phyloP scores from a whole-genome alignment of 2,329 filamentous ascomycete genomes.

The Colletotrichum musicola region DNA sequence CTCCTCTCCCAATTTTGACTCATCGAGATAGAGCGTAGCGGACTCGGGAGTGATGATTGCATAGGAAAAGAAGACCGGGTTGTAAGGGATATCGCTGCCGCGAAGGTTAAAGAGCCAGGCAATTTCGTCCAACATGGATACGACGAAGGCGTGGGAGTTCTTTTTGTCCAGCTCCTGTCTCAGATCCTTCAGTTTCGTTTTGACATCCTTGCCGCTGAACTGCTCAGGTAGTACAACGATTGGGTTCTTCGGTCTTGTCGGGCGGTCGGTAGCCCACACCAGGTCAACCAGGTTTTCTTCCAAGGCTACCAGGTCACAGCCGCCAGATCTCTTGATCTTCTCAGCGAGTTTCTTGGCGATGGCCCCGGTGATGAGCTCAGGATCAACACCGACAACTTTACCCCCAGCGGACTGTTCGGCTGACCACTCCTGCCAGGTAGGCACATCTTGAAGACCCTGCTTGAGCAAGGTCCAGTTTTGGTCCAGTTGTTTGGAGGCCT shows the following conservation, averaged over 20 bases:
- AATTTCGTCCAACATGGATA: conserved; percentile 96
- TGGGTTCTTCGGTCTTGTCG: conserved; percentile 79
- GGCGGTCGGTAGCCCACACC: conserved; percentile 85
- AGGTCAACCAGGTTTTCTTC: conserved; percentile 88
- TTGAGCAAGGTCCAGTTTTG: conserved; percentile 92
- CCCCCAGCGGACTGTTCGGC: conserved; percentile 87
- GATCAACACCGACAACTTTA: conserved; percentile 91
- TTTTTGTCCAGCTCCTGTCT: conserved; percentile 94
- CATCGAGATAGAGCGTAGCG: conserved; percentile 87
- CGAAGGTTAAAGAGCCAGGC: conserved; percentile 99
- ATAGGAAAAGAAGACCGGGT: conserved; percentile 98
- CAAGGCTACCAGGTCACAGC: conserved; percentile 80
- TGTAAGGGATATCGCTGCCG: conserved; percentile 95
- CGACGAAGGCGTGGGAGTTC: conserved; percentile 86
- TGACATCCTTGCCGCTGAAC: conserved; percentile 85
- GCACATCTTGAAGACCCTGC: conserved; percentile 92
- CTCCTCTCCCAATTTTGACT: conserved; percentile 78
- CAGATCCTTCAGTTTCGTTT: conserved; percentile 85
- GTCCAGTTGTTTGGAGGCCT: conserved; percentile 91
- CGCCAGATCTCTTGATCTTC: conserved; percentile 88
- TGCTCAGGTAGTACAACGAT: conserved; percentile 78
- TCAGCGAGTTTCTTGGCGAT: conserved; percentile 79
- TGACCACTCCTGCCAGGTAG: conserved; percentile 97
- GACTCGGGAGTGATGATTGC: conserved; percentile 84
- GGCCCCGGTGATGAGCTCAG: conserved; percentile 81